Base-by-base conservation (phyloP, 2,329 filamentous ascomycete genomes). In the Cercospora sp. region DNA sequence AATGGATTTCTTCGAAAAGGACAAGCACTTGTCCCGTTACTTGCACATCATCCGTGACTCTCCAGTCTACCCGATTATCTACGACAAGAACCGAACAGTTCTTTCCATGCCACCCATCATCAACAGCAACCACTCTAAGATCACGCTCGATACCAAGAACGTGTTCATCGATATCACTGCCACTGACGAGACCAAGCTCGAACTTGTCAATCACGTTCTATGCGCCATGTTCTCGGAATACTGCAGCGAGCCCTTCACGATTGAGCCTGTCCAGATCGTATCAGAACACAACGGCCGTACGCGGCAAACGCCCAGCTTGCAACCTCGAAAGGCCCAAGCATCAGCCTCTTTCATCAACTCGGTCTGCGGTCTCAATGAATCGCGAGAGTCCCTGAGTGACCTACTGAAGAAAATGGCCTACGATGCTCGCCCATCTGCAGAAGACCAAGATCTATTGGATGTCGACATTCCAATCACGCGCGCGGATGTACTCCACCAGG, bases 121-220 rank as follows among this genome's bases (percentile, higher is more conserved):
- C 85, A 99, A 99, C 83, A 89, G 94, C 76, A 88, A 99, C 77
- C 94, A 95, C 82, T 97, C 94, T 76, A 99, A 99, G 83, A 99
- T 99, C 79, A 93, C 90, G 7, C 83, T 96, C 55, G 84, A 96
- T 79, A 98, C 94, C 67, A 94, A 87, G 78, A 97, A 99, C 77
- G 88, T 99, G 77, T 92, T 99, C 81, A 96, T 99, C 79, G 95
- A 99, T 81, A 93, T 97, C 76, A 99, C 95, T 7, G 96, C 94
- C 49, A 94, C 93, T 49, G 95, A 99, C 79, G 90, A 91, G 78
- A 99, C 96, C 30, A 99, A 99, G 84, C 87, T 98, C 55, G 94
- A 97, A 74, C 92, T 99, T 72, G 94, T 97, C 69, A 92, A 91
- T 82, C 93, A 97, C 80, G 97, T 97, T 78, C 90, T 99, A 80